Conservation (phyloP, 352 stramenopile species). For the Phytophthora brassicae region DNA sequence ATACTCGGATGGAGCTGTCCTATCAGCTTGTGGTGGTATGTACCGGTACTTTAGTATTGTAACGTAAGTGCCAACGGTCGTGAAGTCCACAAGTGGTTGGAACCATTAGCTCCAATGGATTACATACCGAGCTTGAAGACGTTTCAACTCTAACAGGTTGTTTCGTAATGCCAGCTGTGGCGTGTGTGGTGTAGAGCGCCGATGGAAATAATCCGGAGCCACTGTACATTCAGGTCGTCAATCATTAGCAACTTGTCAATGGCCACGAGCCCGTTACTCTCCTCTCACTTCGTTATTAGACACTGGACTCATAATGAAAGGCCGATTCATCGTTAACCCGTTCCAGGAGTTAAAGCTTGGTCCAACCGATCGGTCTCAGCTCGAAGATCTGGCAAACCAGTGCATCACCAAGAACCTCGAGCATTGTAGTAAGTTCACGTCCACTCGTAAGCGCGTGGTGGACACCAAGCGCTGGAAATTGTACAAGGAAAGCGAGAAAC, state of each 20-base stretch:
- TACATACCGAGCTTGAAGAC: neutral
- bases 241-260: conserved; percentile 3
- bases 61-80: no score
- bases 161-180: conserved; percentile 14
- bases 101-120: no score
- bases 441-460: conserved; percentile 4
- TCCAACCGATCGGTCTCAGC: conserved; percentile 2
- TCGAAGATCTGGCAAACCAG: conserved; percentile 28
- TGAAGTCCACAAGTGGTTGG: neutral
- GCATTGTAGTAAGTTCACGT: conserved; percentile 12
- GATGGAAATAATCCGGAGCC: no score
- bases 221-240: conserved; percentile 16
- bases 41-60: no score
- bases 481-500: conserved; percentile 19
- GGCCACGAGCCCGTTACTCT: neutral
- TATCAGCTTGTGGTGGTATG: no score
- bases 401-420: conserved; percentile 27
- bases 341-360: conserved; percentile 22
- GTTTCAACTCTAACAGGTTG: conserved; percentile 20
- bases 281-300: conserved; percentile 12
- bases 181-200: conserved; percentile 1
- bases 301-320: conserved; percentile 11
- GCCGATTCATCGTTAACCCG: conserved; percentile 34
- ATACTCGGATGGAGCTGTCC: no score
- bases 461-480: conserved; percentile 28